Conservation (phyloP, 2,329 filamentous ascomycete genomes). For the Diplocarpon rosae region DNA sequence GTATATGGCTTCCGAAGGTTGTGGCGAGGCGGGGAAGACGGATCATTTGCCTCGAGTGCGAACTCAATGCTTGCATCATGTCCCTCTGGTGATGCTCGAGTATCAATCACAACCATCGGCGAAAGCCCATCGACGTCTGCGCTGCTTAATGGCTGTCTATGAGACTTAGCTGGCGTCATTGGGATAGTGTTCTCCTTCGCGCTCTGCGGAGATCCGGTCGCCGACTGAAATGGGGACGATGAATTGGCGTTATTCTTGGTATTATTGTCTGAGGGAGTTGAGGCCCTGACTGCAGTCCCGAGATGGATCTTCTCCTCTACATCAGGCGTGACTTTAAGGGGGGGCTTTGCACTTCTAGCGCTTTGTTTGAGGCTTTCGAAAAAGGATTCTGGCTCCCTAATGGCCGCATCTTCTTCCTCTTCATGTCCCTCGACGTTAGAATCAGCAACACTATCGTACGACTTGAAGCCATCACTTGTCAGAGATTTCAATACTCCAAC, state of each 20-base stretch:
- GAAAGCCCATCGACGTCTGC: slow-evolving; percentile 11
- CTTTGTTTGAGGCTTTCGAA: slow-evolving; percentile 13
- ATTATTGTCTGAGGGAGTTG: not conserved
- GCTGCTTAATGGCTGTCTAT: not conserved
- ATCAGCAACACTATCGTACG: not conserved
- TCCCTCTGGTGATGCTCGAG: slow-evolving; percentile 15
- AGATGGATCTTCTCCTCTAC: slow-evolving; percentile 9
- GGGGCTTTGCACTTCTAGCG: slow-evolving; percentile 11
- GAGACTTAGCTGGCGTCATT: slow-evolving; percentile 7
- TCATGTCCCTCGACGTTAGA: not conserved
- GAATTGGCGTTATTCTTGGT: not conserved
- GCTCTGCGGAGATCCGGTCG: not conserved
- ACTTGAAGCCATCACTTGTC: not conserved
- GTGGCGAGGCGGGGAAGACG: slow-evolving; percentile 3
- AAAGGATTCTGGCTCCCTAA: slow-evolving; percentile 3
- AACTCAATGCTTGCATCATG: slow-evolving; percentile 26
- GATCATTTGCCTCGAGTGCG: slow-evolving; percentile 11
- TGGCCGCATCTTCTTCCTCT: not conserved
- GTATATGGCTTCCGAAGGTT: slow-evolving; percentile 16
- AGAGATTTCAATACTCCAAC: not conserved
- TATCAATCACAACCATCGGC: slow-evolving; percentile 17
- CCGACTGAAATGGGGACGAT: not conserved
- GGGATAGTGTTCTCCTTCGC: slow-evolving; percentile 9
- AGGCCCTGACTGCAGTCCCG: slow-evolving; percentile 2
- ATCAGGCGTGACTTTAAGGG: slow-evolving; percentile 1